Conservation (phyloP, 148 eudicot species). For the Vaccinium vitisidaea region DNA sequence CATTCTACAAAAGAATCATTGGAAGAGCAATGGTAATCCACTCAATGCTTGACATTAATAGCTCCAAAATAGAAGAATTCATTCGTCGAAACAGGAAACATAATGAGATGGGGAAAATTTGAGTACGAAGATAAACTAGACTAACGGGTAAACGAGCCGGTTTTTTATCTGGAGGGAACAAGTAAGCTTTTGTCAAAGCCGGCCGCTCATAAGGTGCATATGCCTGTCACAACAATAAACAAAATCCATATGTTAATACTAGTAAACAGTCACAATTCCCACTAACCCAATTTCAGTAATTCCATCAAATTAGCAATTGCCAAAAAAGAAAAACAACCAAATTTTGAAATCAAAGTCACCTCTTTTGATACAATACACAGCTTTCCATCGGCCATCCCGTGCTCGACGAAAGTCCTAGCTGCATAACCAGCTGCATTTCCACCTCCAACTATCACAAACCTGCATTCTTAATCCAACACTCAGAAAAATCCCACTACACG, state of each 20-base stretch:
- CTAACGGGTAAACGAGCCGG: conserved; percentile 97
- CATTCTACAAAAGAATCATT: background rate
- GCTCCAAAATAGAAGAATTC: background rate
- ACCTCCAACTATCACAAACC: conserved; percentile 95
- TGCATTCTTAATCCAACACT: conserved; percentile 22
- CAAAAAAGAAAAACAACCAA: no score
- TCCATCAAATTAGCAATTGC: conserved; percentile 4
- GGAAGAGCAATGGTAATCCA: background rate
- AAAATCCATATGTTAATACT: background rate
- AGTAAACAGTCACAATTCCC: background rate
- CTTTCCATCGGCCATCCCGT: conserved; percentile 90
- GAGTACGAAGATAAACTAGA: background rate
- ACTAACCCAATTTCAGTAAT: background rate
- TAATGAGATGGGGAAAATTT: background rate
- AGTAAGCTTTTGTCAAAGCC: conserved; percentile 87
- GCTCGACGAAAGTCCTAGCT: conserved; percentile 80
- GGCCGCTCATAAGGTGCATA: conserved; percentile 97
- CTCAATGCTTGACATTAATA: background rate
- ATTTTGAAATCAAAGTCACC: conserved; percentile 32
- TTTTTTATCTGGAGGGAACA: conserved; percentile 87
- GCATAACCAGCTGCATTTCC: conserved; percentile 99
- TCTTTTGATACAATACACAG: conserved; percentile 94
- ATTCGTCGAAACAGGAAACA: background rate
- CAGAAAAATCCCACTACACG: background rate
- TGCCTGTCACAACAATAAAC: conserved; percentile 48